phyloP scores from a whole-genome alignment of 2,329 filamentous ascomycete species.

The Chaetomium olivaceum region DNA sequence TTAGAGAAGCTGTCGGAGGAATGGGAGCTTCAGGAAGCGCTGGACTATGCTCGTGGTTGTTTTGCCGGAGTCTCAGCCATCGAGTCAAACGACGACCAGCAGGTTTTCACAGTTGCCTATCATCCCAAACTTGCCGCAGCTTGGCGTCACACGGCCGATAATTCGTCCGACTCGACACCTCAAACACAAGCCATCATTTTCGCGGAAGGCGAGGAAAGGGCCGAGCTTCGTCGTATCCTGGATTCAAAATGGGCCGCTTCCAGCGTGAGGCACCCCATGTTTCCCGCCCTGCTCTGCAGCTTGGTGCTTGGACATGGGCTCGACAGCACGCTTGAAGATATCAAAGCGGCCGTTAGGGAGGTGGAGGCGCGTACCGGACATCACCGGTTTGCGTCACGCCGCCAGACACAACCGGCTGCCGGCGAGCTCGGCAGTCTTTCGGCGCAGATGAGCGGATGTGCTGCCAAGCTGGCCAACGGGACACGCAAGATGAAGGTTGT shows the following conservation, averaged over 20 bases:
- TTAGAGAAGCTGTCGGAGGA: background rate
- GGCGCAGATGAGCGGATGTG: conserved; percentile 39
- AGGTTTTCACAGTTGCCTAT: background rate
- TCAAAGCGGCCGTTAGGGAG: conserved; percentile 38
- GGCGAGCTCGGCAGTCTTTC: conserved; percentile 39
- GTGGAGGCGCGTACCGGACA: conserved; percentile 43
- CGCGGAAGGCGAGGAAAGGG: background rate
- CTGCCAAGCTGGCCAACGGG: conserved; percentile 42
- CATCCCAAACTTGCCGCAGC: background rate
- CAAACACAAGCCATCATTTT: background rate
- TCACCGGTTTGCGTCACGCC: conserved; percentile 37
- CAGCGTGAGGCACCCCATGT: background rate
- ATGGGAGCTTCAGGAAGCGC: background rate
- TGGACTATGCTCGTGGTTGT: background rate
- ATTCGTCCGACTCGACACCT: background rate
- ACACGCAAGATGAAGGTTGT: conserved; percentile 41
- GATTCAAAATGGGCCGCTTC: background rate
- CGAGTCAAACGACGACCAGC: background rate
- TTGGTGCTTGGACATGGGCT: conserved; percentile 34
- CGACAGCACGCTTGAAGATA: conserved; percentile 37
- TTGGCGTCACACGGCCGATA: background rate
- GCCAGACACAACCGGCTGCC: conserved; percentile 35
- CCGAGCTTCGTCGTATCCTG: background rate
- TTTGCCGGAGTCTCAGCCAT: background rate
- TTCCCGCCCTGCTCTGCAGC: background rate